These are phyloP conservation scores for Brassica balearica DNA, from an alignment of 441 rosid species.

Conservation along the genomic window DNA sequence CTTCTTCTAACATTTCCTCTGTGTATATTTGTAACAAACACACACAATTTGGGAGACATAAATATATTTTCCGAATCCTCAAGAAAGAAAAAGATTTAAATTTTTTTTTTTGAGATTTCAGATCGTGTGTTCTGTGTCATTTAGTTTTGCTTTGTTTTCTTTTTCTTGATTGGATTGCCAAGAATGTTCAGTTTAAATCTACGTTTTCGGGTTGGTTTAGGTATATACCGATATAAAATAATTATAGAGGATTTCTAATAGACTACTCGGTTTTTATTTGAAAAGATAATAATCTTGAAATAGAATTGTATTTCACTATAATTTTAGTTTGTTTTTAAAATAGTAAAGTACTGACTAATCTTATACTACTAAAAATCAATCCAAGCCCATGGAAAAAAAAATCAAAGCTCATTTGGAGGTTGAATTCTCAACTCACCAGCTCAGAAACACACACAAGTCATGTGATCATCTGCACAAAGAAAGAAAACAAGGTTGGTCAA, in stretches of 20 bases:
- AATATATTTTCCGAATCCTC: neutral
- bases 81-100: neutral
- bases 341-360: too few relatives aligned
- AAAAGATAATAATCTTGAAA: neutral
- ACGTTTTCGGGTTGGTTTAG: neutral
- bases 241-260: neutral
- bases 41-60: neutral
- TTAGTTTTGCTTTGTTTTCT: neutral
- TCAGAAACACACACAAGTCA: too few relatives aligned
- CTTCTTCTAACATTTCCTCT: neutral
- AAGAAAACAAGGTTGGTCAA: too few relatives aligned
- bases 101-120: neutral
- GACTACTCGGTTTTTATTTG: neutral
- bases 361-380: too few relatives aligned
- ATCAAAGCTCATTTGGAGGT: too few relatives aligned
- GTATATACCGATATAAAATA: neutral
- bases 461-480: too few relatives aligned
- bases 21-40: slow-evolving; percentile 5
- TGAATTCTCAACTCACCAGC: too few relatives aligned
- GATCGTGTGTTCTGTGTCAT: neutral
- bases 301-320: neutral
- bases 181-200: neutral
- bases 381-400: too few relatives aligned
- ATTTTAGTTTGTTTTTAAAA: neutral
- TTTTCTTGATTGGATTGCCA: neutral